These are phyloP conservation scores for Boletus bicolor DNA, from an alignment of 768 basidiomycete species.

Conservation along the genomic window DNA sequence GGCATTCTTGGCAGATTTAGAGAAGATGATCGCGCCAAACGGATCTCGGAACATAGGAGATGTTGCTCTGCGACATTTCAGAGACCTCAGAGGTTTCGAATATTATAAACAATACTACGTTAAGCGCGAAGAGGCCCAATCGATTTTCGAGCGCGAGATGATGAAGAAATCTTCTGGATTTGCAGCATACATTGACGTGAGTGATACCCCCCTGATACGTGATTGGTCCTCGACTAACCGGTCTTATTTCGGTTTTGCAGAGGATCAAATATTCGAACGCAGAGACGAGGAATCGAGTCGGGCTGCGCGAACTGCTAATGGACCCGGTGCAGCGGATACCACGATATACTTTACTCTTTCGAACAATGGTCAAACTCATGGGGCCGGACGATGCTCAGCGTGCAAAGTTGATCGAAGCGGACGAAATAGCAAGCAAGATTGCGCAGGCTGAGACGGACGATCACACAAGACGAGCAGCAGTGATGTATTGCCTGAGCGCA, in stretches of 20 bases:
- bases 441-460: constrained; percentile 91
- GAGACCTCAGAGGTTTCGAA: constrained; percentile 79
- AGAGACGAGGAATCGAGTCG: constrained; percentile 76
- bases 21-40: constrained; percentile 68
- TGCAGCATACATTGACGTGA: constrained; percentile 81
- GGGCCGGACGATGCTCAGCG: constrained; percentile 73
- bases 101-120: constrained; percentile 89
- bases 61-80: constrained; percentile 84
- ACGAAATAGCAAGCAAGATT: constrained; percentile 85
- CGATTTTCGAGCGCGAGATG: constrained; percentile 81
- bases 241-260: constrained; percentile 36
- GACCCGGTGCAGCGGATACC: constrained; percentile 97
- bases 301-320: constrained; percentile 88
- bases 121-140: constrained; percentile 90
- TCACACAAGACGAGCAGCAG: constrained; percentile 83
- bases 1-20: constrained; percentile 78
- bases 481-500: constrained; percentile 80
- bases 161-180: constrained; percentile 80
- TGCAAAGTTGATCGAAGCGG: constrained; percentile 75
- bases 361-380: constrained; percentile 91
- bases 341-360: constrained; percentile 88
- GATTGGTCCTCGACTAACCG: constrained; percentile 11
- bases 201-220: constrained; percentile 26
- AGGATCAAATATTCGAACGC: constrained; percentile 82
- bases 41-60: constrained; percentile 68